Evolutionary conservation across 192 early-diverging fungal species (phyloP), one percentile per base, ranked within the genome.

Genomic region (Radiomyces spectabilis): DNA sequence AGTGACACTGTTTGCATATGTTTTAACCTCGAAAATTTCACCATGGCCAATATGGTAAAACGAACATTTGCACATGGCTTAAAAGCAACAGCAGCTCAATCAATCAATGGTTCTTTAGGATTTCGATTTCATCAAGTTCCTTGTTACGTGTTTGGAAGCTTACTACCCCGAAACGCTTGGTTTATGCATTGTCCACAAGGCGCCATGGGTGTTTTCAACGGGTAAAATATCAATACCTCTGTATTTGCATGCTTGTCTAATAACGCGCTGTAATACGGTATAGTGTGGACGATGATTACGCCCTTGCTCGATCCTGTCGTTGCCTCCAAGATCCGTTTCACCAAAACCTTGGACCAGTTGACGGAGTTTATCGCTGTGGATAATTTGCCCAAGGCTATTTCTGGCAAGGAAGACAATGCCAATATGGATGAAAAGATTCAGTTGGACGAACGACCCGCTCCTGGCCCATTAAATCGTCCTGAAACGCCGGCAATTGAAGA

Each of bases 91-190:
- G n/a, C n/a, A n/a, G n/a, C n/a, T n/a, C n/a, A n/a, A n/a, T n/a
- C n/a, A n/a, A n/a, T n/a, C n/a, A n/a, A n/a, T n/a, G n/a, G n/a
- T n/a, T n/a, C n/a, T n/a, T n/a, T n/a, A 73, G 83, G 89, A 93
- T 67, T 85, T 79, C 56, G 71, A 74, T 5, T 83, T 85, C 44
- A 77, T 91, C 51, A 83, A 85, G 55, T 85, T 93, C 31, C 79
- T 94, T 21, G 59, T 92, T 31, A 72, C 74, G 44, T 86, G 82
- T 67, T 81, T 95, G 56, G 85, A 94, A 66, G 80, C 84, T 40
- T 93, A 92, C 68, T 96, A 95, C 62, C 93, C 93, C 1, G 94
- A 96, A 61, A 85, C 80, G 13, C 77, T 96, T 4, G 94, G 91
- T 31, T 63, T 77, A 5, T 81, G 83, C 33, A 73, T 94, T 6